Evolutionary conservation across 768 basidiomycete genomes (phyloP), one percentile per base, ranked within the genome.

Genomic region (Tylopilus sp.): DNA sequence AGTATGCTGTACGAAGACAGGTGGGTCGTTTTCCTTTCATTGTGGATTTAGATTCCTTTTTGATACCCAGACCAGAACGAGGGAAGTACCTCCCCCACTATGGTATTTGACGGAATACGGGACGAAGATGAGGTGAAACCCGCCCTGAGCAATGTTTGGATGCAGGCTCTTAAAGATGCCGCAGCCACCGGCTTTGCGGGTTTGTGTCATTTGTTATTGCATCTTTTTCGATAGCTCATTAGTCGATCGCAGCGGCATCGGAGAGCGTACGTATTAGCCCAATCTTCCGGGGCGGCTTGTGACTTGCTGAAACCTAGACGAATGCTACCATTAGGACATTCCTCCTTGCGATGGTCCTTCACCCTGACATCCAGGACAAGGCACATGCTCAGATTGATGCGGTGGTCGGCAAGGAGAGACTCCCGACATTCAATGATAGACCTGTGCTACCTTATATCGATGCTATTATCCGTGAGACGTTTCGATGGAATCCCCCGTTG

Each of bases 381-480:
- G 59, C 48, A 13, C 40, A 56, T 21, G 49, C 47, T 7, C 49
- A 56, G 41, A 53, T 65, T 33, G 51, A 65, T 3, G 31, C 51
- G 13, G 48, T 63, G 0, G 43, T 67, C 9, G 60, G 62, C 30
- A 63, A 52, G 36, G 52, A 48, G 36, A 56, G 54, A 13, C 52
- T 67, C 1, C 65, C 60, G 26, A 58, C 39, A 2, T 31, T 53
- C 22, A 45, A 43, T 10, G 60, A 69, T 23, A 48, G 56, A 28
- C 15, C 44, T 11, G 52, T 31, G 6, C 47, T 76, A 12, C 72
- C 72, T 1, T 76, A 73, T 45, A 63, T 73, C 6, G 63, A 59
- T 4, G 70, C 72, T 4, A 66, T 74, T 10, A 63, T 69, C n/a
- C 69, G 70, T 46, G 75, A 76, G 56, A 55, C 50, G 3, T 39